phyloP scores from a whole-genome alignment of 2,329 filamentous ascomycete genomes.

The Trichothecium sympodiale region DNA sequence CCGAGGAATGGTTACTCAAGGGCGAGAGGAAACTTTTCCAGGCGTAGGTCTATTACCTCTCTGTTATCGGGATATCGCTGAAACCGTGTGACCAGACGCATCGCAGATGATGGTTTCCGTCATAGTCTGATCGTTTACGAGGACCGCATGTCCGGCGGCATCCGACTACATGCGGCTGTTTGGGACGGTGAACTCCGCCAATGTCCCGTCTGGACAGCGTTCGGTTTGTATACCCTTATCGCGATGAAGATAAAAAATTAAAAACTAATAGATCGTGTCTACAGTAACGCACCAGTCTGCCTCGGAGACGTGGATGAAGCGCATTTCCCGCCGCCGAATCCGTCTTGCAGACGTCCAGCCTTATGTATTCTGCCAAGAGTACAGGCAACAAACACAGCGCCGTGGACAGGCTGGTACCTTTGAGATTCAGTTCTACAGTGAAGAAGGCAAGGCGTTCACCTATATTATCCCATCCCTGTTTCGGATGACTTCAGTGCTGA shows the following conservation, averaged over 20 bases:
- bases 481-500: too few species aligned
- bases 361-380: conserved; percentile 48
- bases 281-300: conserved; percentile 41
- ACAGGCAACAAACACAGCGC: conserved; percentile 40
- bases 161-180: conserved; percentile 45
- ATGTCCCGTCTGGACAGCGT: conserved; percentile 55
- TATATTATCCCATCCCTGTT: conserved; percentile 1
- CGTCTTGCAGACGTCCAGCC: conserved; percentile 43
- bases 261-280: neutral
- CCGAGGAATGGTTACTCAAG: conserved; percentile 33
- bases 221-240: conserved; percentile 35
- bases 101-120: conserved; percentile 41
- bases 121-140: conserved; percentile 44
- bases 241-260: too few species aligned
- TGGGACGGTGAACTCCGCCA: conserved; percentile 40
- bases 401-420: conserved; percentile 35
- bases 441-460: conserved; percentile 20
- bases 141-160: conserved; percentile 33
- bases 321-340: conserved; percentile 33
- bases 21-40: conserved; percentile 43
- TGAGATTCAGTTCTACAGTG: conserved; percentile 36
- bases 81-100: conserved; percentile 41
- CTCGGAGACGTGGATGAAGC: conserved; percentile 39
- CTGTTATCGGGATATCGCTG: neutral
- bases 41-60: conserved; percentile 30